Evolutionary conservation across 2,329 filamentous ascomycete species (phyloP), one percentile per base, ranked within the genome.

Genomic region (Ophidiomyces ophidiicola): DNA sequence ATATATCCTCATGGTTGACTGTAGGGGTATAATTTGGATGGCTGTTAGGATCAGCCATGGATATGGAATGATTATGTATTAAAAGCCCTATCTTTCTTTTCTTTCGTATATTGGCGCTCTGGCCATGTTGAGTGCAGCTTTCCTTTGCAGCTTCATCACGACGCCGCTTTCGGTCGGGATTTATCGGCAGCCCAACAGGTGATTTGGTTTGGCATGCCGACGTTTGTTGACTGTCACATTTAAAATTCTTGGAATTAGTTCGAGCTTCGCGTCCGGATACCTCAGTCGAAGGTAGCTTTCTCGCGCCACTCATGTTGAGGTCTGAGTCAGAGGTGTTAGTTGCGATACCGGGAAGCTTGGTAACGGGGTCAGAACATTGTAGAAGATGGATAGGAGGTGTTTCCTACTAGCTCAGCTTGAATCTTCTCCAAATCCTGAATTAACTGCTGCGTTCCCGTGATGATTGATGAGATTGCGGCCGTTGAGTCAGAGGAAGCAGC

Each of bases 1-100:
- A 64, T 32, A 67, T 67, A 43, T 67, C 63, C 37, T 67, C 63
- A 17, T 56, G 59, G 26, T 61, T 58, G 11, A 56, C 42, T 3
- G 32, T 14, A 5, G 29, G 40, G 8, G 37, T 35, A 7, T 35
- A 30, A 2, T 12, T 21, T 37, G 31, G n/a, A 10, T 19, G 26
- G 17, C 14, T 7, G 17, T 7, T 20, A 26, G 3, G 25, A 6
- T 32, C 20, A 26, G 3, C 18, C 20, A 11, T 32, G n/a, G 53
- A 48, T 0, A 50, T 44, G 0, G 55, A 48, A 5, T 48, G 47
- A 21, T 12, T 6, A 23, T 8, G 11, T 19, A 10, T 35, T 18
- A 19, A 19, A 3, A 7, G 26, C 21, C 48, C 37, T 15, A 47
- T 42, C 12, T 48, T 48, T 39, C 54, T 55, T 3, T 49, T 50